Base-by-base conservation (phyloP, 2,329 filamentous ascomycete genomes). In the Alternaria dauci region DNA sequence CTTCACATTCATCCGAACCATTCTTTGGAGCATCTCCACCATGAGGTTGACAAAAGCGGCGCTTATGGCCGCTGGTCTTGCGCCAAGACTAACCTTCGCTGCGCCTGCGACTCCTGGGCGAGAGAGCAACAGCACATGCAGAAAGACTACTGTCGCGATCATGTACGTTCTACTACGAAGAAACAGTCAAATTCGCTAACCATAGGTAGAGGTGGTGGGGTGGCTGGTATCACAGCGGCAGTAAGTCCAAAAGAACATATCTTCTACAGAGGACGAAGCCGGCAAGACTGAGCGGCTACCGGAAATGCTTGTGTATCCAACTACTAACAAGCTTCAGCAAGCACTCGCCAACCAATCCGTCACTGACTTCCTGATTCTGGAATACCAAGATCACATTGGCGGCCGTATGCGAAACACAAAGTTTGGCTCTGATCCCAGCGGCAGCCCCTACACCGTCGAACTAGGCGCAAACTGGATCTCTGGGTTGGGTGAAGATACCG, bases 381-480 rank as follows among this genome's bases (percentile, higher is more conserved):
- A 91, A 61, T 86, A 87, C 61, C 87, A 88, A 12, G 80, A 84
- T 59, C 81, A 84, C 12, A 84, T 91, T 59, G 89, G 89, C 1
- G 89, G 89, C 1, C 84, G 89, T 6, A 83, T 88, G 39, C 77
- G 78, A n/a, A 84, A 89, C 61, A 82, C 82, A 0, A 78, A 80
- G 0, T 90, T 90, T 67, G 88, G 88, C 5, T 76, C 80, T 16
- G 78, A 82, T 25, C 36, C 76, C 0, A 78, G 85, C 36, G 86
- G 86, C 83, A 59, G 62, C 12, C 65, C 86, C 0, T 88, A 87
- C 60, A 82, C 80, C 0, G 80, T 91, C 9, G 89, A 91, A 72
- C 77, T 89, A 0, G 89, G 89, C 2, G 89, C 89, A 7, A 91
- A 91, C 63, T 91, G 89, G 89, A 82, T 83, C 82, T 30, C 82